Conservation (phyloP, 768 basidiomycete genomes). For the Boletus rubescentipes region DNA sequence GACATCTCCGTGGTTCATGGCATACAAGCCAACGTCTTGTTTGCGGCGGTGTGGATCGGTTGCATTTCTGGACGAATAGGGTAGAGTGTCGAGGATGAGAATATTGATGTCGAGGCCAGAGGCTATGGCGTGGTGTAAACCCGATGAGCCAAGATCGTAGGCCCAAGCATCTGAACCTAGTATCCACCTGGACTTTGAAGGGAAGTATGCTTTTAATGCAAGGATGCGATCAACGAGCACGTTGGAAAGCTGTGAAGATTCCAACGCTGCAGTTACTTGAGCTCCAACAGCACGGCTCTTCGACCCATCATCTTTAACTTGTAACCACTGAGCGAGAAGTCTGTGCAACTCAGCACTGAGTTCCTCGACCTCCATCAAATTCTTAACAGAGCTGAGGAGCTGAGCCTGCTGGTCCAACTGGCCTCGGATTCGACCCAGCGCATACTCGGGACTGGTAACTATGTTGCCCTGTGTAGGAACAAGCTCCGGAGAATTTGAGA, state of each 20-base stretch:
- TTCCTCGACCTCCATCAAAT: slow-evolving; percentile 54
- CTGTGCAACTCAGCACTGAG: slow-evolving; percentile 60
- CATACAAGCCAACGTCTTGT: slow-evolving; percentile 96
- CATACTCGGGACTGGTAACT: slow-evolving; percentile 93
- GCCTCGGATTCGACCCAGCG: slow-evolving; percentile 86
- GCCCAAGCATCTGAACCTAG: slow-evolving; percentile 98
- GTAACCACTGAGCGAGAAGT: slow-evolving; percentile 76
- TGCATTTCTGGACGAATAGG: slow-evolving; percentile 77
- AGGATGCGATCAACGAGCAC: slow-evolving; percentile 57
- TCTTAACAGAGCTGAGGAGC: slow-evolving; percentile 63
- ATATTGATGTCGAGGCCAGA: slow-evolving; percentile 92
- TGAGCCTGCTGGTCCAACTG: slow-evolving; percentile 73
- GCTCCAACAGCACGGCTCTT: slow-evolving; percentile 62
- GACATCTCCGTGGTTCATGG: slow-evolving; percentile 97
- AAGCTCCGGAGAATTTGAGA: slow-evolving; percentile 80
- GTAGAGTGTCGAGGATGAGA: slow-evolving; percentile 89
- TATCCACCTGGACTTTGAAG: slow-evolving; percentile 85
- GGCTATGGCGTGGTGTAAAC: slow-evolving; percentile 91
- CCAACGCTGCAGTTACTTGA: slow-evolving; percentile 52
- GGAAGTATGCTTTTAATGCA: slow-evolving; percentile 58
- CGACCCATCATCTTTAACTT: slow-evolving; percentile 65
- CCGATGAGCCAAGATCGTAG: slow-evolving; percentile 93
- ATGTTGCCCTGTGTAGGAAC: slow-evolving; percentile 66
- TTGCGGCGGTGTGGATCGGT: slow-evolving; percentile 77
- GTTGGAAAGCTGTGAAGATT: slow-evolving; percentile 39